Base-by-base conservation (phyloP, 2,329 filamentous ascomycete species). In the Teratosphaeria gauchensis region DNA sequence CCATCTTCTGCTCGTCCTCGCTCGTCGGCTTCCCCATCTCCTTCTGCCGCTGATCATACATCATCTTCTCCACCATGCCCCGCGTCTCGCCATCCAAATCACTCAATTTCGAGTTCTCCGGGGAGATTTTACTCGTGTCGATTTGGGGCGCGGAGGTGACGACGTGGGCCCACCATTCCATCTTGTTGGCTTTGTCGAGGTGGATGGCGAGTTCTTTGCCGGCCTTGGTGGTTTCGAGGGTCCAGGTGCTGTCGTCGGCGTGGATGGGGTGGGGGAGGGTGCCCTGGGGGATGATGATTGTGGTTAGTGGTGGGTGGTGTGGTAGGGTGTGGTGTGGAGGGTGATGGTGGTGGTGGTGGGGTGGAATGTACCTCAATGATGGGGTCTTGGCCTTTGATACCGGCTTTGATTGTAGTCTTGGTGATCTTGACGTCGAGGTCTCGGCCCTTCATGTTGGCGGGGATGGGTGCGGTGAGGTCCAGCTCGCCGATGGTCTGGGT, bases 21-120 rank as follows among this genome's bases (percentile, higher is more conserved):
- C 90, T 95, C 12, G 87, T 91, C 53, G 91, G 90, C 74, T 88
- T 82, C 4, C 94, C 94, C 75, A 83, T 79, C 79, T 97, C 92
- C 84, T 99, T 99, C 79, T 97, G 92, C 65, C 89, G 82, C 81
- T 99, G 94, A 78, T 99, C 94, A 70, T 83, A 99, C 94, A 99
- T 99, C 94, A 99, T 99, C 84, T 99, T 99, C 84, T 99, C 94
- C 52, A 99, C 94, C 92, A 99, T 97, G 60, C 86, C 84, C 64
- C 94, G 84, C 57, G 94, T 99, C 80, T 95, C 89, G 61, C 94
- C 94, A 71, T 97, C 92, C 65, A 99, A 79, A 74, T 99, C 94
- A 59, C 88, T 86, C 69, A 99, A 80, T 74, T 91, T 95, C 72
- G 87, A 92, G 72, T 88, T 92, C 77, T 97, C 94, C 24, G 94